phyloP scores from a whole-genome alignment of 2,329 filamentous ascomycete genomes.

The Ophiostoma angusticollis region DNA sequence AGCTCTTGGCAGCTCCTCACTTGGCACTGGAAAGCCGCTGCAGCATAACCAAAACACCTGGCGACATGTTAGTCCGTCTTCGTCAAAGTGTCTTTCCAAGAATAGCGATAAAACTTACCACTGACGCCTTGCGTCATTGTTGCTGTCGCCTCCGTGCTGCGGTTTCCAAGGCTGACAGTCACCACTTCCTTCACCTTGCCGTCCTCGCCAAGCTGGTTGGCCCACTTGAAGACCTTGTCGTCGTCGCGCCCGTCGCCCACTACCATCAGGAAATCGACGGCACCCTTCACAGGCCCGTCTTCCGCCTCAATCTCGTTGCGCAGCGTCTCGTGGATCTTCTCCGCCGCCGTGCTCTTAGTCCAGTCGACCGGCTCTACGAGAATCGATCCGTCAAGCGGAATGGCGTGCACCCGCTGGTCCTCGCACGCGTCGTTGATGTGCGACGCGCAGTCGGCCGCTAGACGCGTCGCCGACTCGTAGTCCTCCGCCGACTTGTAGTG shows the following conservation, averaged over 20 bases:
- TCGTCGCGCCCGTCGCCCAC: conserved; percentile 87
- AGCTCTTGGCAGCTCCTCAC: too few relatives aligned
- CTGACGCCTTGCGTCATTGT: conserved; percentile 87
- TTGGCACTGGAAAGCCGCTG: conserved; percentile 10
- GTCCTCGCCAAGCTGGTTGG: conserved; percentile 56
- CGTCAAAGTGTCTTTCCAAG: too few relatives aligned
- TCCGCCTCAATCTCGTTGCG: conserved; percentile 26
- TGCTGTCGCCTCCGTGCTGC: conserved; percentile 76
- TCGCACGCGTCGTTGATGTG: conserved; percentile 93
- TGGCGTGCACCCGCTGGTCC: conserved; percentile 68
- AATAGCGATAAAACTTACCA: conserved; percentile 39
- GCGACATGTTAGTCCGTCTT: too few relatives aligned
- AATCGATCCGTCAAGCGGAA: conserved; percentile 67
- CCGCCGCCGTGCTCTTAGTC: conserved; percentile 76
- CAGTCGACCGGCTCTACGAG: conserved; percentile 76
- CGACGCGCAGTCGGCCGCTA: conserved; percentile 79
- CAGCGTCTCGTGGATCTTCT: conserved; percentile 54
- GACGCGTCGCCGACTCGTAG: conserved; percentile 57
- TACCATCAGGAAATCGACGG: conserved; percentile 76
- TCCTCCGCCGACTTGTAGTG: conserved; percentile 79
- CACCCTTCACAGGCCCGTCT: conserved; percentile 20
- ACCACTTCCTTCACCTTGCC: conserved; percentile 55
- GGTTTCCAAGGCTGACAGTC: conserved; percentile 74
- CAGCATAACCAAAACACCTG: conserved; percentile 14
- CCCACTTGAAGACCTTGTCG: conserved; percentile 89